phyloP scores from a whole-genome alignment of 257 asterid species.

The Primulina eburnea region DNA sequence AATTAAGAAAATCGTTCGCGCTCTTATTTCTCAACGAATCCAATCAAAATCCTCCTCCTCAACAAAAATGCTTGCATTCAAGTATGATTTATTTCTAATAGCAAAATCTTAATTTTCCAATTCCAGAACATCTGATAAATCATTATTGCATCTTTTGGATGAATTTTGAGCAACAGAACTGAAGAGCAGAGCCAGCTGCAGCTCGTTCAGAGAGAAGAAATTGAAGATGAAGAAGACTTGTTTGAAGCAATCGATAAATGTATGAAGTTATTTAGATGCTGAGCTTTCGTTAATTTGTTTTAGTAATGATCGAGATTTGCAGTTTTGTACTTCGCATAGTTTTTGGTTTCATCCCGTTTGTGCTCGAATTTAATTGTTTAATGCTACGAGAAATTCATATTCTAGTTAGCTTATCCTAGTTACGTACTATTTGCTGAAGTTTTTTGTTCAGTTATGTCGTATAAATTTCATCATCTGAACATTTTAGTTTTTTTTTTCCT shows the following conservation, averaged over 20 bases:
- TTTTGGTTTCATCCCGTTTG: conserved; percentile 8
- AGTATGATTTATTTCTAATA: conserved; percentile 37
- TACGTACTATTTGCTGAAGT: conserved; percentile 4
- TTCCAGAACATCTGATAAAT: conserved; percentile 9
- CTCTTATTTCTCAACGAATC: conserved; percentile 24
- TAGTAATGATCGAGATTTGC: conserved; percentile 2
- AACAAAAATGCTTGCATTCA: conserved; percentile 64
- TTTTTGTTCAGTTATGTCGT: neutral
- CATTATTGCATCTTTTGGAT: conserved; percentile 7
- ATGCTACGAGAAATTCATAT: neutral
- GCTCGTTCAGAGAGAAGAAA: conserved; percentile 80
- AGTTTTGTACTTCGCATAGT: neutral
- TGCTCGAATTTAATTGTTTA: neutral
- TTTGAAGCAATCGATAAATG: conserved; percentile 97
- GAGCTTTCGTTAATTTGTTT: neutral
- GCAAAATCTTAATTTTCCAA: too few relatives aligned
- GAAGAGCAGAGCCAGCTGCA: conserved; percentile 92
- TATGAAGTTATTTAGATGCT: conserved; percentile 14
- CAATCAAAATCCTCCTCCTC: conserved; percentile 14
- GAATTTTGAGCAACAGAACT: conserved; percentile 47
- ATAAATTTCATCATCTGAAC: neutral
- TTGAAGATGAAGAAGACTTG: conserved; percentile 90
- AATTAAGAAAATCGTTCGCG: conserved; percentile 35
- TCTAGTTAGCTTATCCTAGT: neutral
- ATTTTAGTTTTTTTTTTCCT: neutral